Evolutionary conservation across 2,329 filamentous ascomycete genomes (phyloP).

Genomic region (Apiospora arundinis): DNA sequence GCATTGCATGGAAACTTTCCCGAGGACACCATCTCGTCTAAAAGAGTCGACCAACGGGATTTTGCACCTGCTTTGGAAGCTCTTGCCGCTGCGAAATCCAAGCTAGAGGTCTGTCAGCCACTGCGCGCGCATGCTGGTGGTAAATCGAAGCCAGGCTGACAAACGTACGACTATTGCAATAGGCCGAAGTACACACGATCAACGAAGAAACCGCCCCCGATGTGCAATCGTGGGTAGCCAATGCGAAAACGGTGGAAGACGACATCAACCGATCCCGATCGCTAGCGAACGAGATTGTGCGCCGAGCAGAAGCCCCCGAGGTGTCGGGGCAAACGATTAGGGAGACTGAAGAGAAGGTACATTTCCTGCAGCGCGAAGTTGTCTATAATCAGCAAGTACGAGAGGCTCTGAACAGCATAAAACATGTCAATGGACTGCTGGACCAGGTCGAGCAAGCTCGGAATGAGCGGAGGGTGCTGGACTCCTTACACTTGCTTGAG

Average conservation of each 20-base stretch:
- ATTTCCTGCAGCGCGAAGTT: constrained; percentile 64
- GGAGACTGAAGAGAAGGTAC: constrained; percentile 59
- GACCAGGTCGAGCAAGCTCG: constrained; percentile 65
- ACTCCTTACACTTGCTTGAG: constrained; percentile 63
- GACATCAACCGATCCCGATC: constrained; percentile 83
- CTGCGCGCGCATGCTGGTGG: not conserved
- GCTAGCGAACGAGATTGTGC: constrained; percentile 81
- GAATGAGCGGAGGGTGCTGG: constrained; percentile 60
- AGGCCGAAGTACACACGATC: constrained; percentile 76
- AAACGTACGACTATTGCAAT: not conserved
- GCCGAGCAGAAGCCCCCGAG: constrained; percentile 71
- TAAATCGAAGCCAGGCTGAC: not conserved
- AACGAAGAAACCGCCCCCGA: constrained; percentile 80
- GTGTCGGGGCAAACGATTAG: constrained; percentile 58
- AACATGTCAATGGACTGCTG: constrained; percentile 65
- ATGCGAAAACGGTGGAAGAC: constrained; percentile 82
- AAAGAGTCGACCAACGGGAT: constrained; percentile 41
- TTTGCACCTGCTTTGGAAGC: constrained; percentile 50
- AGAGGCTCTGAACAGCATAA: constrained; percentile 56
- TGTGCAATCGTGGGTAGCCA: constrained; percentile 84
- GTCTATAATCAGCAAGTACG: constrained; percentile 65
- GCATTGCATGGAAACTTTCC: constrained; percentile 56
- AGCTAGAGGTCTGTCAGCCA: constrained; percentile 49
- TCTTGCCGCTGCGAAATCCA: constrained; percentile 49
- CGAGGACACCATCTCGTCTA: constrained; percentile 51